phyloP scores from a whole-genome alignment of 768 basidiomycete species.

The Trametes meyenii region DNA sequence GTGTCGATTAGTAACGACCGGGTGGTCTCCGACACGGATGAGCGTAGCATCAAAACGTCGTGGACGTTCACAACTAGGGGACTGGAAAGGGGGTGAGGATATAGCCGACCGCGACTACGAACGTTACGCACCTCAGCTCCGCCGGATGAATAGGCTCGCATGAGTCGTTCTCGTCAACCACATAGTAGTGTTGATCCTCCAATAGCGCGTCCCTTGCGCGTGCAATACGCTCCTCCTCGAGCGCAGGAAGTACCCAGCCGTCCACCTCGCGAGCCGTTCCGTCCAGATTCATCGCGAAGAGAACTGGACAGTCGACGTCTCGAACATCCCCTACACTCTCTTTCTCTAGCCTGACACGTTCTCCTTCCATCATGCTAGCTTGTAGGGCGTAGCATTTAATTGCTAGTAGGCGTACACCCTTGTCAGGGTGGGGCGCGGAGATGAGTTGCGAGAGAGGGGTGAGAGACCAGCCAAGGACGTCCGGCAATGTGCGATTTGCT shows the following conservation, averaged over 20 bases:
- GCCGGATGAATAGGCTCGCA: constrained; percentile 41
- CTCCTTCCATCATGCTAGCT: constrained; percentile 76
- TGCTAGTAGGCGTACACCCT: constrained; percentile 67
- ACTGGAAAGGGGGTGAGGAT: constrained; percentile 40
- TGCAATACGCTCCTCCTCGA: constrained; percentile 66
- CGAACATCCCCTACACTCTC: constrained; percentile 61
- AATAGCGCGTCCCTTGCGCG: constrained; percentile 50
- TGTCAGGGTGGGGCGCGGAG: constrained; percentile 57
- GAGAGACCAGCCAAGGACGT: constrained; percentile 60
- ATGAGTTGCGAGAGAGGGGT: constrained; percentile 47
- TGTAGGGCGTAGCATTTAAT: constrained; percentile 80
- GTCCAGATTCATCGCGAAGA: constrained; percentile 53
- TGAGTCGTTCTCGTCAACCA: constrained; percentile 38
- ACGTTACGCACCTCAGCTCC: constrained; percentile 56
- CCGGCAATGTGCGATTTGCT: constrained; percentile 71
- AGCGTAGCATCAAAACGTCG: constrained; percentile 66
- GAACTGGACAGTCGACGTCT: constrained; percentile 63
- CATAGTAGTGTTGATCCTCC: constrained; percentile 50
- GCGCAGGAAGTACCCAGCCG: constrained; percentile 79
- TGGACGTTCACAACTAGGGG: constrained; percentile 61
- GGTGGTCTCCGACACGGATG: constrained; percentile 34
- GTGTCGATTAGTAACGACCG: constrained; percentile 58
- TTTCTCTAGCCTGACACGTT: constrained; percentile 67
- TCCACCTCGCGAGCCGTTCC: constrained; percentile 55
- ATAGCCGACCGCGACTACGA: neutral